These are phyloP conservation scores for Quercus lobata DNA, from an alignment of 331 rosid species.

Conservation along the genomic window DNA sequence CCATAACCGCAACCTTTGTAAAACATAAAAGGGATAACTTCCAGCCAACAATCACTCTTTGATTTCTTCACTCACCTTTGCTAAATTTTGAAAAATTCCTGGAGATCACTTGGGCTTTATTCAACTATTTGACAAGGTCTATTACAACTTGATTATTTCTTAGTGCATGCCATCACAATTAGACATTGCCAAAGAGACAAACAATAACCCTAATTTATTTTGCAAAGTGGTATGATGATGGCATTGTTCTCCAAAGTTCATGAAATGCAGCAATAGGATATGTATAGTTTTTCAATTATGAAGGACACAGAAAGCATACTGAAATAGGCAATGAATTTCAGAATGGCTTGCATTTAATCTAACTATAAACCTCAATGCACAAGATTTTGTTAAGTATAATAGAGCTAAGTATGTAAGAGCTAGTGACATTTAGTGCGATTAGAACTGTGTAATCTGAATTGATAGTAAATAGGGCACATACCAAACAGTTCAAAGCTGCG, in stretches of 20 bases:
- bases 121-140: too few relatives aligned
- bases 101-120: not conserved
- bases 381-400: not conserved
- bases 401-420: not conserved
- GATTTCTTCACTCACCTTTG: not conserved
- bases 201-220: not conserved
- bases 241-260: not conserved
- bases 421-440: not conserved
- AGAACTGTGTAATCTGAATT: conserved; percentile 11
- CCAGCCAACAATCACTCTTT: not conserved
- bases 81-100: not conserved
- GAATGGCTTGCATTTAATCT: not conserved
- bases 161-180: not conserved
- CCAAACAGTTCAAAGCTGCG: conserved; percentile 79
- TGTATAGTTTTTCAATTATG: not conserved
- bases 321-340: not conserved
- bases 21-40: not conserved
- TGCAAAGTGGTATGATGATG: not conserved
- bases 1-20: not conserved
- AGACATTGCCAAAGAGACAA: not conserved
- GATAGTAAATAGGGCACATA: conserved; percentile 27
- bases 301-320: not conserved
- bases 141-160: not conserved
- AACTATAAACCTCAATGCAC: not conserved
- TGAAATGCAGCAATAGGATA: not conserved